Percentiles rank a stretch among this genome's conserved stretches.
Conservation (phyloP, 2,329 filamentous ascomycete genomes). For the Hirsutella thompsonii region DNA sequence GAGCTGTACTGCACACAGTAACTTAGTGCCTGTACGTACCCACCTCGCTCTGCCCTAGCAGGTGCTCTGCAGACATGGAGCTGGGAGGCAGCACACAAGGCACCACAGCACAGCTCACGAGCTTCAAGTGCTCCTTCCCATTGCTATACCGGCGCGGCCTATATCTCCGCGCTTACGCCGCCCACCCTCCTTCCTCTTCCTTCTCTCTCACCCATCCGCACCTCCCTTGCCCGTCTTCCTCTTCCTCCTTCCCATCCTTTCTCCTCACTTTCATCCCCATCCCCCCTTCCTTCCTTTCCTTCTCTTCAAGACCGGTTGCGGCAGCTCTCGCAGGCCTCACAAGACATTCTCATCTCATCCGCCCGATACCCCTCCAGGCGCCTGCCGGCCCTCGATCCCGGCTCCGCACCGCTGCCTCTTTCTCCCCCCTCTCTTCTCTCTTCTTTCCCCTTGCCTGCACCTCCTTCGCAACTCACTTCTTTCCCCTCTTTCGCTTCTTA, state of each 20-base stretch:
- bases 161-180: slow-evolving; percentile 5
- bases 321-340: not conserved
- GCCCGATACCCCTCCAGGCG: no score
- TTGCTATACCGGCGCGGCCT: not conserved
- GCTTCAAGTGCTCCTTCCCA: no score
- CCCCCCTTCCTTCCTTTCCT: not conserved
- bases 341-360: not conserved
- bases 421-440: not conserved
- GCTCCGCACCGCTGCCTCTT: not conserved
- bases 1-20: no score
- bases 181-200: slow-evolving; percentile 30
- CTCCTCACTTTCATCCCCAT: slow-evolving; percentile 28
- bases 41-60: no score
- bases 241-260: slow-evolving; percentile 44
- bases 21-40: no score
- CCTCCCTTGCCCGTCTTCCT: slow-evolving; percentile 33
- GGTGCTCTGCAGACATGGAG: no score
- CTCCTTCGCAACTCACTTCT: not conserved
- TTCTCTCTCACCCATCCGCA: slow-evolving; percentile 16
- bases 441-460: not conserved
- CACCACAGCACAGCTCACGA: no score
- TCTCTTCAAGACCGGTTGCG: not conserved
- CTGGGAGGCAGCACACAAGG: no score
- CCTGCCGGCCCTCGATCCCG: no score
- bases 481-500: not conserved